Evolutionary conservation across 345 rosid genomes (phyloP), one percentile per base, ranked within the genome.

Genomic region (Camelina neglecta): DNA sequence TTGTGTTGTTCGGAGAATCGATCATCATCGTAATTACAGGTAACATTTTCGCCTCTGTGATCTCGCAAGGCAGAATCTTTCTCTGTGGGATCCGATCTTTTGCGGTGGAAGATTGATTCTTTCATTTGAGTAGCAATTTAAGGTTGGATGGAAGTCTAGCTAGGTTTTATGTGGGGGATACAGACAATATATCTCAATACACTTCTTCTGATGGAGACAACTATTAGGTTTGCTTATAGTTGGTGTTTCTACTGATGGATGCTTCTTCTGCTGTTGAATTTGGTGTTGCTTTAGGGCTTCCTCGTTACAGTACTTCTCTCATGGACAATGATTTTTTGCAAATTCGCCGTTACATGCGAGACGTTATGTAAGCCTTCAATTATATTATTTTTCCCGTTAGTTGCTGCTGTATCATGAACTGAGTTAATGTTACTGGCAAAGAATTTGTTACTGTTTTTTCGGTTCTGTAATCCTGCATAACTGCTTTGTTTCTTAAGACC

Each of bases 401-500:
- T 50, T 50, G 13, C 29, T 51, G 16, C 31, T 26, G 8, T 63
- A 5, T 15, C 15, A 8, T 53, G 56, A 47, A 15, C 20, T 74
- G 76, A 38, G 45, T 73, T 63, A 42, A n/a, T 54, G 11, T 56
- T 29, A 11, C 21, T 38, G 21, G 42, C 31, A 61, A 41, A 15
- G 9, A 13, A 51, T 23, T 51, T 23, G 31, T 53, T 50, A 10
- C 39, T 29, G 5, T 49, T 39, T 6, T 39, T 39, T 0, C 6
- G 61, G 61, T 21, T 41, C 8, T 47, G 42, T 60, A 11, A 26
- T 39, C 41, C 42, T 41, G 31, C 39, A 7, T 56, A 57, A 24
- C 44, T 45, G 59, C 33, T 75, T 41, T 31, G 38, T 50, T 60
- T 35, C 49, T 44, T 21, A 20, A 56, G 20, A 65, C 38, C 57